Evolutionary conservation across 2,329 filamentous ascomycete genomes (phyloP).

Genomic region (Xylariales sp.): DNA sequence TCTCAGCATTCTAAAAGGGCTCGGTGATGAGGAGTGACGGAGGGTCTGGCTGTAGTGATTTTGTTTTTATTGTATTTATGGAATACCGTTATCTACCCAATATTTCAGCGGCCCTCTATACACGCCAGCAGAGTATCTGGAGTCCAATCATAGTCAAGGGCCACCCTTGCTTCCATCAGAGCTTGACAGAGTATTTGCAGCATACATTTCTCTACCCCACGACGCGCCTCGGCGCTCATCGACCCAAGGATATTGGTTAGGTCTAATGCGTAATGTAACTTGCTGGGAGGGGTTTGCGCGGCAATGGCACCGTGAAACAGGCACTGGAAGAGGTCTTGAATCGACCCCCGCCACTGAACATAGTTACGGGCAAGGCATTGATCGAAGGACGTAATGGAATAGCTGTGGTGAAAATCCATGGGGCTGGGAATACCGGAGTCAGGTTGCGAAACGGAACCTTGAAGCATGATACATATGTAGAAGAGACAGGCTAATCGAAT

Average conservation of each 20-base stretch:
- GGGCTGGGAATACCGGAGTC: background rate
- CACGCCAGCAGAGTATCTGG: constrained; percentile 32
- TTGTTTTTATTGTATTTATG: background rate
- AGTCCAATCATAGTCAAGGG: constrained; percentile 32
- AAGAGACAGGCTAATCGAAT: constrained; percentile 30
- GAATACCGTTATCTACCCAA: background rate
- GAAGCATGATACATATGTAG: constrained; percentile 31
- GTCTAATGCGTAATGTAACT: constrained; percentile 27
- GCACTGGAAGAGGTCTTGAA: constrained; percentile 25
- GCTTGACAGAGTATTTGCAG: constrained; percentile 33
- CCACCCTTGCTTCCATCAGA: constrained; percentile 12
- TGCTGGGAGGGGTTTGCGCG: constrained; percentile 16
- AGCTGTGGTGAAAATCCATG: constrained; percentile 13
- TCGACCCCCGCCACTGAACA: constrained; percentile 25
- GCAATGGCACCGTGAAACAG: constrained; percentile 29
- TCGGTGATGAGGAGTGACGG: constrained; percentile 25
- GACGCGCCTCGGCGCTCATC: constrained; percentile 25
- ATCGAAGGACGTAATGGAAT: constrained; percentile 26
- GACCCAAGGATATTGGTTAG: constrained; percentile 29
- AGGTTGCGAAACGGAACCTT: constrained; percentile 10
- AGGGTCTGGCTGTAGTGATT: background rate
- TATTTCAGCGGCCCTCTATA: constrained; percentile 25
- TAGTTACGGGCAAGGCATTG: constrained; percentile 22
- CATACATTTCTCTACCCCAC: constrained; percentile 31
- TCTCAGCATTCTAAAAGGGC: constrained; percentile 13